Evolutionary conservation across 371 early-diverging fungal genomes (phyloP).

Genomic region (Blastocladiella emersonii): DNA sequence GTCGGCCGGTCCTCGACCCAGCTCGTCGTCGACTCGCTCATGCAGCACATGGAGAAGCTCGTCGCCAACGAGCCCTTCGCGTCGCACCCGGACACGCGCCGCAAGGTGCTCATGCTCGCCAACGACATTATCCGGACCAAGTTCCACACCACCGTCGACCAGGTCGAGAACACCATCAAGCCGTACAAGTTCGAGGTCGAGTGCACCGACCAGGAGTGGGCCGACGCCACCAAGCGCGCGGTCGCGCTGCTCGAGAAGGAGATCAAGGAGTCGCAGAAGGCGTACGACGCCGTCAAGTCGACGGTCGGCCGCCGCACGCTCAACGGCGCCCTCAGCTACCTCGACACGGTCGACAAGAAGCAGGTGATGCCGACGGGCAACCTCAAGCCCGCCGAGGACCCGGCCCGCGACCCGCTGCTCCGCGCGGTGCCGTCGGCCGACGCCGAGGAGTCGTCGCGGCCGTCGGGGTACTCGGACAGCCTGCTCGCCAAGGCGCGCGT

Average conservation of each 20-base stretch:
- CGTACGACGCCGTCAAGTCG: conserved; percentile 54
- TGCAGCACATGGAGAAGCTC: conserved; percentile 65
- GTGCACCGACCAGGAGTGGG: conserved; percentile 82
- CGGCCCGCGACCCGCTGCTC: neutral
- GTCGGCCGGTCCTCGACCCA: conserved; percentile 85
- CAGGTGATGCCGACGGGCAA: neutral
- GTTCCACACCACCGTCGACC: conserved; percentile 76
- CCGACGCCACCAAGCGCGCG: conserved; percentile 65
- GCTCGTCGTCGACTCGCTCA: conserved; percentile 68
- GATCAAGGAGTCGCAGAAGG: conserved; percentile 52
- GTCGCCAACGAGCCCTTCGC: conserved; percentile 66
- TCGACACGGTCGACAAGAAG: conserved; percentile 18
- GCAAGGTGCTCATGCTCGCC: conserved; percentile 62
- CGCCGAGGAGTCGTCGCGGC: conserved; percentile 3
- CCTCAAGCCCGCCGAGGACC: neutral
- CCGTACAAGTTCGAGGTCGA: conserved; percentile 96
- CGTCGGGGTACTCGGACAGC: neutral
- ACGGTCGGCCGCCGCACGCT: conserved; percentile 65
- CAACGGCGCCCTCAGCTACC: conserved; percentile 54
- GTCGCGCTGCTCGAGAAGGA: conserved; percentile 58
- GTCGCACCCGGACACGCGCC: conserved; percentile 70
- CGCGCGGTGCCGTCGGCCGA: neutral
- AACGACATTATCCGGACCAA: conserved; percentile 69
- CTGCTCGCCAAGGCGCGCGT: conserved; percentile 58
- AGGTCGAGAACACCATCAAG: conserved; percentile 96